These are phyloP conservation scores for Solanum pinnatisectum DNA, from an alignment of 257 asterid genomes.

Conservation along the genomic window DNA sequence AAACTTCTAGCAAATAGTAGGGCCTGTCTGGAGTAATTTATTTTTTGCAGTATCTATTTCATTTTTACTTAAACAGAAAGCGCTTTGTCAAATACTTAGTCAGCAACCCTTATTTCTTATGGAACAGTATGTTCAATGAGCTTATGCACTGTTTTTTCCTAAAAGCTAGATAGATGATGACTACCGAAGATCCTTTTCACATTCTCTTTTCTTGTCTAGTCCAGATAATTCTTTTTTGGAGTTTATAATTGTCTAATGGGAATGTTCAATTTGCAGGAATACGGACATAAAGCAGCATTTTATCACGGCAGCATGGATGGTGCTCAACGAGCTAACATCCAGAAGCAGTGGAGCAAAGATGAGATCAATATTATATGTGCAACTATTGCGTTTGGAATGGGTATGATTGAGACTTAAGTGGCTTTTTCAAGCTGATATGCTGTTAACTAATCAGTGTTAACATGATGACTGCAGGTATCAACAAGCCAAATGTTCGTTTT, in stretches of 20 bases:
- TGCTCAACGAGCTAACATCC: constrained; percentile 60
- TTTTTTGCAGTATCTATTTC: background rate
- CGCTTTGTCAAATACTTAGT: background rate
- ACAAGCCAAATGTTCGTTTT: constrained; percentile 98
- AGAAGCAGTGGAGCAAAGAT: constrained; percentile 97
- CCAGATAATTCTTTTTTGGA: background rate
- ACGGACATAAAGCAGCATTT: constrained; percentile 77
- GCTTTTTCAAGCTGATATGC: background rate
- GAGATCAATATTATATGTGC: constrained; percentile 94
- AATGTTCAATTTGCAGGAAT: constrained; percentile 43
- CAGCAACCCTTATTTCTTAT: background rate
- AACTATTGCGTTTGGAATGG: constrained; percentile 98
- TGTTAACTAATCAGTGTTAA: background rate
- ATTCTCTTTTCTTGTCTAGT: background rate
- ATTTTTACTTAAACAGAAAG: background rate
- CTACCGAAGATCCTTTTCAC: background rate
- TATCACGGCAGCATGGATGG: constrained; percentile 96
- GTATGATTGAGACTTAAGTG: constrained; percentile 20
- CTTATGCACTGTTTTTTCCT: background rate
- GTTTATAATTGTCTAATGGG: background rate
- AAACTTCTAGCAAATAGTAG: background rate
- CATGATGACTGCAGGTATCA: constrained; percentile 59
- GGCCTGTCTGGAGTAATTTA: background rate
- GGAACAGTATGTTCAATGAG: background rate
- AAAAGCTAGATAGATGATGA: background rate